phyloP scores from a whole-genome alignment of 148 eudicot genomes.

The Pouteria glomerata region DNA sequence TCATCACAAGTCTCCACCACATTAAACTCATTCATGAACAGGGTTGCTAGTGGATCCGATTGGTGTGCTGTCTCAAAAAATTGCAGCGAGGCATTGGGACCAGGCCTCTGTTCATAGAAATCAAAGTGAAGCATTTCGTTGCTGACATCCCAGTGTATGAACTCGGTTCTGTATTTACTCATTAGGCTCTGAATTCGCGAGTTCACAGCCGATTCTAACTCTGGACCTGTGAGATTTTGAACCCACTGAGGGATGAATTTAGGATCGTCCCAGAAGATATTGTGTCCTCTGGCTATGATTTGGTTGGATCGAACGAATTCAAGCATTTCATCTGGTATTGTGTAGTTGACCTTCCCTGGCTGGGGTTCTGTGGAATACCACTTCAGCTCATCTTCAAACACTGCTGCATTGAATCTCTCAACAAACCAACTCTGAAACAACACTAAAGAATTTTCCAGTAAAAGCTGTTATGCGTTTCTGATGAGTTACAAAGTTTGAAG shows the following conservation, averaged over 20 bases:
- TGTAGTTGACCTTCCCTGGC: constrained; percentile 55
- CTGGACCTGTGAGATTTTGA: constrained; percentile 28
- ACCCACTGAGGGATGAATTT: constrained; percentile 56
- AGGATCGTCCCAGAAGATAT: constrained; percentile 79
- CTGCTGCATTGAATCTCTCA: constrained; percentile 73
- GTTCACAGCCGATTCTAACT: constrained; percentile 39
- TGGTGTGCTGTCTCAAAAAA: constrained; percentile 48
- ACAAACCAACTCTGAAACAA: constrained; percentile 56
- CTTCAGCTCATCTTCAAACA: constrained; percentile 74
- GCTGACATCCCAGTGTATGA: constrained; percentile 81
- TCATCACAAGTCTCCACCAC: constrained; percentile 72
- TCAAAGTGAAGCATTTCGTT: constrained; percentile 69
- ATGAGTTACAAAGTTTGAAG: too few species aligned
- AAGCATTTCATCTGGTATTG: constrained; percentile 54
- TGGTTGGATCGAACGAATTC: constrained; percentile 56
- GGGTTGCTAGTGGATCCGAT: constrained; percentile 53
- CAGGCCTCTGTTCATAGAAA: constrained; percentile 62
- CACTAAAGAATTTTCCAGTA: neutral
- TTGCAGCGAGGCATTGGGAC: constrained; percentile 44
- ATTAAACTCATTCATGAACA: constrained; percentile 72
- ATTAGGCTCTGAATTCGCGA: constrained; percentile 51
- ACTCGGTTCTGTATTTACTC: constrained; percentile 45
- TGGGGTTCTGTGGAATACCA: constrained; percentile 66
- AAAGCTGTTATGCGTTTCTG: too few species aligned
- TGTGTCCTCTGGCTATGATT: constrained; percentile 61